A percentile compares a stretch with the other conserved stretches of the same genome.
These are phyloP conservation scores for Papiliotrema flavescens DNA, from an alignment of 1,284 basidiomycete genomes.

Conservation along the genomic window DNA sequence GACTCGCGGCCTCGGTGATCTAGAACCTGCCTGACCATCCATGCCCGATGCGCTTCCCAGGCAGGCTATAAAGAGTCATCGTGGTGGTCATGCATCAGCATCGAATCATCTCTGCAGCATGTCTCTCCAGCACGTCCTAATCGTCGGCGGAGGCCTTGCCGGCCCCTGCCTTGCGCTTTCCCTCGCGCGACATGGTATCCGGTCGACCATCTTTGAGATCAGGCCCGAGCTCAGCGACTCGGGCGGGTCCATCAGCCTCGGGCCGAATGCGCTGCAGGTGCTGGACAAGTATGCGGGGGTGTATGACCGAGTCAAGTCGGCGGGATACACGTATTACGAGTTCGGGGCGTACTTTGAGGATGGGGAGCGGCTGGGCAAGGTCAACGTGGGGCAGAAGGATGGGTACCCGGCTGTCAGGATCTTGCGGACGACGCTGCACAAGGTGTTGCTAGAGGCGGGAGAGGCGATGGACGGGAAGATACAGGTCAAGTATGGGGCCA, in stretches of 20 bases:
- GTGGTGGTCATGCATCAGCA: too few relatives aligned
- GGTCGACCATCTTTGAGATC: conserved; percentile 21
- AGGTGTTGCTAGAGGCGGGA: conserved; percentile 12
- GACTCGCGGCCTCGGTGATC: too few relatives aligned
- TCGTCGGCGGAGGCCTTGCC: conserved; percentile 20
- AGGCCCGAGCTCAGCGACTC: conserved; percentile 2
- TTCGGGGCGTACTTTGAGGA: conserved; percentile 9
- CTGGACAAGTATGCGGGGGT: conserved; percentile 16
- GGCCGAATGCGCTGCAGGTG: conserved; percentile 15
- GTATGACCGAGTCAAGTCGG: conserved; percentile 5
- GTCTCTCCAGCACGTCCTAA: conserved; percentile 14
- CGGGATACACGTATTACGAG: conserved; percentile 12
- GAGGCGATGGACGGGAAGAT: conserved; percentile 9
- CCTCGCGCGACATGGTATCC: conserved; percentile 15
- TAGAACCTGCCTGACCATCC: too few relatives aligned
- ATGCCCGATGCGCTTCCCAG: too few relatives aligned
- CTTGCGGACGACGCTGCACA: conserved; percentile 14
- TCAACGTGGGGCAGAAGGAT: conserved; percentile 5
- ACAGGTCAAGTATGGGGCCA: conserved; percentile 11
- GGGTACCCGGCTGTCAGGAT: conserved; percentile 16
- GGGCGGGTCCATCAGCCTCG: conserved; percentile 22
- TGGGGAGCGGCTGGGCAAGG: conserved; percentile 12
- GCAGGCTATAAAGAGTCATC: too few relatives aligned
- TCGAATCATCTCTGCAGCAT: too few relatives aligned
- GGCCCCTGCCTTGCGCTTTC: conserved; percentile 24